Evolutionary conservation across 2,329 filamentous ascomycete species (phyloP).

Genomic region (Fusarium sp.): DNA sequence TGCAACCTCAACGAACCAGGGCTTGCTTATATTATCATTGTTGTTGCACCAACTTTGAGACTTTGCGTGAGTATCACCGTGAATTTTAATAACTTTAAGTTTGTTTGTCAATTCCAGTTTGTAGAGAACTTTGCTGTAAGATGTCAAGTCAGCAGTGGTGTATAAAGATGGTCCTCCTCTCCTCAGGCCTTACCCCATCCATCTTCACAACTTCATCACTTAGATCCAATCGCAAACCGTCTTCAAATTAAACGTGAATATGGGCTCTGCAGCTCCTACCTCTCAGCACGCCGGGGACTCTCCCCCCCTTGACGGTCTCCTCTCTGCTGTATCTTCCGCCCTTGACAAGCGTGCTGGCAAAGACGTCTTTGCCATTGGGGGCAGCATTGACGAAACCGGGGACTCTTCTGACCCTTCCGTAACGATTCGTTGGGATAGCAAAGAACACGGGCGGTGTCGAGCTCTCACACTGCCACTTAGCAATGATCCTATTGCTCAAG

Average conservation of each 20-base stretch:
- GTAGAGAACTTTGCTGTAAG: accelerated
- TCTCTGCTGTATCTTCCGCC: background rate
- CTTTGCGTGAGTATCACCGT: background rate
- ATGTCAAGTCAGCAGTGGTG: background rate
- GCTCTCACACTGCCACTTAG: too few relatives aligned
- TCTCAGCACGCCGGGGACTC: accelerated
- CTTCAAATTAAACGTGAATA: too few relatives aligned
- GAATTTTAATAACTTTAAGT: background rate
- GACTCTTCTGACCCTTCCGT: background rate
- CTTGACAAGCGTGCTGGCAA: background rate
- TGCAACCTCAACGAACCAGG: background rate
- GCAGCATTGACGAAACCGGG: background rate
- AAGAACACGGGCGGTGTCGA: accelerated
- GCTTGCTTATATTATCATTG: background rate
- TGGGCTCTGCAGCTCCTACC: too few relatives aligned
- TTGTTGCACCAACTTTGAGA: background rate
- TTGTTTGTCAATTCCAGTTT: too few relatives aligned
- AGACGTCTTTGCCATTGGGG: slow-evolving; percentile 19
- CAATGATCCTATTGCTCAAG: background rate
- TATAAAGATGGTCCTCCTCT: background rate
- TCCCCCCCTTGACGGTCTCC: background rate
- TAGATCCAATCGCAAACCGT: too few relatives aligned
- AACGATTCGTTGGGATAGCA: background rate
- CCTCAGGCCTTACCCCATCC: background rate
- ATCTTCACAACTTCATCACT: background rate